Evolutionary conservation across 2,329 filamentous ascomycete species (phyloP), one percentile per base, ranked within the genome.

Genomic region (Hypomyces rosellus): DNA sequence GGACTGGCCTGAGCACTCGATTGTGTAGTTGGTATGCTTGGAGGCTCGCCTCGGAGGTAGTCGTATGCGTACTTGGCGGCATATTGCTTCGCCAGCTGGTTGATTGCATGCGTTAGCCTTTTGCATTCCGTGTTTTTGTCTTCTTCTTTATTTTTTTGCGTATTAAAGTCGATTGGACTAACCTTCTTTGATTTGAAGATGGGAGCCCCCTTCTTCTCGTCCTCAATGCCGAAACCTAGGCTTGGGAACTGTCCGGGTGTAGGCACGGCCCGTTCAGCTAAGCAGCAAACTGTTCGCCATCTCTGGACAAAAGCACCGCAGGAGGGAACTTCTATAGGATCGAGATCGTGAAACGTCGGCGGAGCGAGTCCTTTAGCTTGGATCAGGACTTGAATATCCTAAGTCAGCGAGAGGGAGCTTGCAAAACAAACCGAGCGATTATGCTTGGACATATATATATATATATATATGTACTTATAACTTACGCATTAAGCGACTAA

Each of bases 21-120:
- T 37, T 36, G 40, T 36, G 34, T 9, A 33, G 9, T 34, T 45
- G 30, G n/a, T 16, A 13, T 41, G 16, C 6, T 8, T 20, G n/a
- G 3, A 11, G 18, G 39, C 5, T 33, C 15, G 3, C 37, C 48
- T 16, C 61, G 58, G 14, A 78, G 64, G 65, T 69, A 77, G 7
- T 68, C 61, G 18, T 74, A 56, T 20, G 76, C 76, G 12, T 68
- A 69, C 56, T 70, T 72, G 18, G 78, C 76, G 1, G 78, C 77
- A 54, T 74, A 78, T 53, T 73, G 68, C 61, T 77, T 80, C 20
- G 79, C 77, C 34, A 73, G 61, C 65, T 71, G 12, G 34, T n/a
- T n/a, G 41, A 48, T 20, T 20, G 20, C 20, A 20, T n/a, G 33
- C 15, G 34, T 38, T 5, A 38, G 13, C 8, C n/a, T n/a, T n/a